Base-by-base conservation (phyloP, 495 filamentous ascomycete species). In the Hypoxylon crocopeplum region DNA sequence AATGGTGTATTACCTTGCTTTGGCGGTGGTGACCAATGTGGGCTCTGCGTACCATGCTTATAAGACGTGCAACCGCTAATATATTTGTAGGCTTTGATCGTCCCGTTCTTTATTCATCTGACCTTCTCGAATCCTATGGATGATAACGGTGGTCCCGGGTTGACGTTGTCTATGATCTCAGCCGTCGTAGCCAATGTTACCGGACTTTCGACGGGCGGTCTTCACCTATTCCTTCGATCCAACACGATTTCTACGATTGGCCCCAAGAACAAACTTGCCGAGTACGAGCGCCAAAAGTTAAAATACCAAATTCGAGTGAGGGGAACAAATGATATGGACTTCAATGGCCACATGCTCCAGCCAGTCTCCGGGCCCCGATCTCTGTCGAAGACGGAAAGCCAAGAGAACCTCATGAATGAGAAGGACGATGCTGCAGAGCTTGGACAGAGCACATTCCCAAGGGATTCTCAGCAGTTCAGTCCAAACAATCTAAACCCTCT, bases 171-270 rank as follows among this genome's bases (percentile, higher is more conserved):
- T 2, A 79, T 78, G 77, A 69, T 81, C 27, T 71, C 75, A 17
- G 69, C 77, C 7, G 77, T 81, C 5, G 77, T 76, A 4, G 72
- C 77, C n/a, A 79, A 78, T 37, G 68, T 81, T 1, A 78, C 78
- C 0, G 78, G 78, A 0, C 57, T 81, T 25, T 74, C 74, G 72
- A 79, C 74, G 3, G 77, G 78, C 19, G 75, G 75, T 3, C 69
- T 81, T 24, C 76, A 81, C 48, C 67, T 81, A 3, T 79, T 79
- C 48, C 69, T 81, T 56, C 78, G 78, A 54, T 78, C 73, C 2
- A 75, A 72, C 44, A 74, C 72, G 0, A 55, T 73, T 11, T 70
- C 72, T 12, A 77, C 70, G 12, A 76, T 79, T 38, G 62, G 71
- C 0, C 75, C 75, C 0, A 68, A 68, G 12, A 70, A 74, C 57